Conservation (phyloP, 2,329 filamentous ascomycete genomes). For the Calonectria hongkongensis region DNA sequence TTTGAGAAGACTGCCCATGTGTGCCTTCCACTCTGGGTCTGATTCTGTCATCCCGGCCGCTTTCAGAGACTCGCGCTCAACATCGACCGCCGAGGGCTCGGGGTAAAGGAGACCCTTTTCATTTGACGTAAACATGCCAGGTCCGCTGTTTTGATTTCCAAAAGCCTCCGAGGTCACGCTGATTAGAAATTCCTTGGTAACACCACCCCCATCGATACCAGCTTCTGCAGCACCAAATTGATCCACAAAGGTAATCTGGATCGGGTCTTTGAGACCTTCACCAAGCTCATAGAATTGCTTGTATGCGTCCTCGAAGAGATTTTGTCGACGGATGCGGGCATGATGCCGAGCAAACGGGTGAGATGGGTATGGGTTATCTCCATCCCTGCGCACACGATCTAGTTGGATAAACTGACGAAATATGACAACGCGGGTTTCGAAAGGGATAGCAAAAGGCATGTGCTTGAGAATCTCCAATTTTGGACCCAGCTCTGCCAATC, state of each 20-base stretch:
- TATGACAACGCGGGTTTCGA: slow-evolving; percentile 91
- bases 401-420: slow-evolving; percentile 94
- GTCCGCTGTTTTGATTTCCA: slow-evolving; percentile 66
- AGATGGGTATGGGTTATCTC: slow-evolving; percentile 40
- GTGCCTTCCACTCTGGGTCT: slow-evolving; percentile 73
- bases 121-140: slow-evolving; percentile 86
- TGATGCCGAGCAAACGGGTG: slow-evolving; percentile 76
- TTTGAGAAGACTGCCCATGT: slow-evolving; percentile 77
- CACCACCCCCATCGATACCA: slow-evolving; percentile 96
- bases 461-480: slow-evolving; percentile 93
- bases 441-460: slow-evolving; percentile 98
- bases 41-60: slow-evolving; percentile 70
- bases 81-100: slow-evolving; percentile 86
- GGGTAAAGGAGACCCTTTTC: slow-evolving; percentile 91
- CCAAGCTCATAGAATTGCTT: slow-evolving; percentile 87
- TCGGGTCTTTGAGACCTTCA: slow-evolving; percentile 92
- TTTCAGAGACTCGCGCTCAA: slow-evolving; percentile 76
- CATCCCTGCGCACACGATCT: slow-evolving; percentile 68
- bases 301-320: slow-evolving; percentile 90
- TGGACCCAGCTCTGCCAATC: slow-evolving; percentile 87
- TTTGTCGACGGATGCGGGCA: slow-evolving; percentile 85
- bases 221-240: slow-evolving; percentile 91
- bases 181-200: slow-evolving; percentile 97
- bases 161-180: slow-evolving; percentile 93
- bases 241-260: slow-evolving; percentile 97